phyloP scores from a whole-genome alignment of 176 grass and related monocot species.

The Phyllostachys edulis region DNA sequence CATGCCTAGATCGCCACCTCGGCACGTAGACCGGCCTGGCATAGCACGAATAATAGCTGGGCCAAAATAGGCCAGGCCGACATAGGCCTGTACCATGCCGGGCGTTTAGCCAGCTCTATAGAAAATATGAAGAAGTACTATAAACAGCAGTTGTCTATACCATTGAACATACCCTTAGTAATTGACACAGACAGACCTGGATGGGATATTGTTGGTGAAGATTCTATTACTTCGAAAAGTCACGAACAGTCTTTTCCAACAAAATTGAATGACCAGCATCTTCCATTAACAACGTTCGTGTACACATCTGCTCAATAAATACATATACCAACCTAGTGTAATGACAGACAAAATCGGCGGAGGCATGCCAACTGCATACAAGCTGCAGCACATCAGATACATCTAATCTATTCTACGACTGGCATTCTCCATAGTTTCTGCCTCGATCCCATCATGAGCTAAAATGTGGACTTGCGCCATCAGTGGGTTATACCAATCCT shows the following conservation, averaged over 20 bases:
- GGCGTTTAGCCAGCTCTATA: too few relatives aligned
- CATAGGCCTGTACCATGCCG: too few relatives aligned
- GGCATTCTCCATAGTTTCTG: neutral
- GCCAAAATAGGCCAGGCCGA: too few relatives aligned
- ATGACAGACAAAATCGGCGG: neutral
- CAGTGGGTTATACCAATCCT: neutral
- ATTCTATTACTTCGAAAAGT: too few relatives aligned
- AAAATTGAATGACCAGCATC: neutral
- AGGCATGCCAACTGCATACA: neutral
- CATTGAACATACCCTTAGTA: too few relatives aligned
- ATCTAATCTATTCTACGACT: neutral
- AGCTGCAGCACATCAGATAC: neutral
- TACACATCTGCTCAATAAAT: neutral
- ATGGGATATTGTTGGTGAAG: too few relatives aligned
- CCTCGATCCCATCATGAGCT: neutral
- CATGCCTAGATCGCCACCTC: too few relatives aligned
- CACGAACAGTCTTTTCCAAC: neutral
- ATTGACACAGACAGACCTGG: too few relatives aligned
- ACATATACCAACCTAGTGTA: neutral
- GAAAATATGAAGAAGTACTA: too few relatives aligned
- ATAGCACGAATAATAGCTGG: too few relatives aligned
- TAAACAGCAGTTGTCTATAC: too few relatives aligned
- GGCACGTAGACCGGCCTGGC: too few relatives aligned
- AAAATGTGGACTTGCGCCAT: neutral
- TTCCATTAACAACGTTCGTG: neutral